Percentiles rank a stretch among this genome's conserved stretches.
Evolutionary conservation across 768 basidiomycete species (phyloP).

Genomic region (Boletus tomentosulus): DNA sequence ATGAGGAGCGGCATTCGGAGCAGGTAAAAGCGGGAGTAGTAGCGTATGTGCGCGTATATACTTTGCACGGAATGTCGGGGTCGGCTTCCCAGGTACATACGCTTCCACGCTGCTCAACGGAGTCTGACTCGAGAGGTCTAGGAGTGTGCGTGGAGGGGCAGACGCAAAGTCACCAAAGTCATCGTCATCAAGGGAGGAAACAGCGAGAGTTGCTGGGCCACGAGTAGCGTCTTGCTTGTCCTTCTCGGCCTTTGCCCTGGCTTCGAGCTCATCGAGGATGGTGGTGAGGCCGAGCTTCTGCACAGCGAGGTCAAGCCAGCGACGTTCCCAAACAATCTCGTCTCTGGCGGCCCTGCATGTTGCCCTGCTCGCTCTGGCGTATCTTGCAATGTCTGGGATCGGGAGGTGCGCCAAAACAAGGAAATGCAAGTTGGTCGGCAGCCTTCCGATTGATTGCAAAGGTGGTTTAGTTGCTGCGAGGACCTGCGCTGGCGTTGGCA

Average conservation of each 20-base stretch:
- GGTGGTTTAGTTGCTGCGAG: conserved; percentile 22
- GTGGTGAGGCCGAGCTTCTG: conserved; percentile 40
- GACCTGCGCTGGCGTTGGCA: conserved; percentile 4
- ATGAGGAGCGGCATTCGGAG: conserved; percentile 63
- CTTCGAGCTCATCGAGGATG: conserved; percentile 61
- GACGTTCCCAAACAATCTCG: conserved; percentile 73
- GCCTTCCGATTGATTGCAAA: conserved; percentile 57
- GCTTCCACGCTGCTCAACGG: conserved; percentile 13
- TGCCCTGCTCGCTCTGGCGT: conserved; percentile 63
- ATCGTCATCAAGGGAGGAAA: conserved; percentile 54
- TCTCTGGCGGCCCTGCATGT: conserved; percentile 60
- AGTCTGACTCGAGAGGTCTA: conserved; percentile 16
- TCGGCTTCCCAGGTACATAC: conserved; percentile 19
- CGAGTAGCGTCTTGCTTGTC: conserved; percentile 29
- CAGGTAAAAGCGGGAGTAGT: conserved; percentile 53
- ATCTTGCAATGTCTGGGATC: conserved; percentile 75
- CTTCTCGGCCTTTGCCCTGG: conserved; percentile 36
- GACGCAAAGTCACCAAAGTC: conserved; percentile 87
- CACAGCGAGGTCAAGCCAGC: conserved; percentile 61
- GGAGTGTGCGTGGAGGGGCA: conserved; percentile 24
- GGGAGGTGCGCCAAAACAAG: conserved; percentile 71
- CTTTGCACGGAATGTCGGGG: conserved; percentile 44
- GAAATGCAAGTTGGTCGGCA: conserved; percentile 76
- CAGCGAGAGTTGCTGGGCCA: conserved; percentile 57
- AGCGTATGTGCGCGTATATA: conserved; percentile 65